Conservation (phyloP, 768 basidiomycete species). For the Pulveroboletus sp. region DNA sequence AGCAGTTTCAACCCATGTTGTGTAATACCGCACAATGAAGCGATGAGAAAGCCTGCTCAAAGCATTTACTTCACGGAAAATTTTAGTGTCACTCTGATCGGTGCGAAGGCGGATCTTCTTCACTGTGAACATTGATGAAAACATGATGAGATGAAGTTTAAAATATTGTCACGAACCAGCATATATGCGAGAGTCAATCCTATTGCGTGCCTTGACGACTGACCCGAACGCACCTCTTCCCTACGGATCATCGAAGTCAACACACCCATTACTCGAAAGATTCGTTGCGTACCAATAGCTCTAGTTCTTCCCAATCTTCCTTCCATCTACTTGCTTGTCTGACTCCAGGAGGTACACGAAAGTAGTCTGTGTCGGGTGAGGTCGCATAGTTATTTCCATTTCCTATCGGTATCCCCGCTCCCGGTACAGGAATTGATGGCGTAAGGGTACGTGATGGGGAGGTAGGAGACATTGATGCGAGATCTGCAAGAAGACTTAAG, state of each 20-base stretch:
- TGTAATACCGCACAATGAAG: constrained; percentile 88
- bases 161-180: constrained; percentile 46
- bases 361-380: constrained; percentile 68
- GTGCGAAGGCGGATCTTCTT: constrained; percentile 85
- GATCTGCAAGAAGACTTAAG: constrained; percentile 51
- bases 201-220: constrained; percentile 92
- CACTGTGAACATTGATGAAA: constrained; percentile 38
- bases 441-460: constrained; percentile 13
- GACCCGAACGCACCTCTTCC: constrained; percentile 89
- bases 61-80: constrained; percentile 87
- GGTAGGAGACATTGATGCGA: constrained; percentile 41
- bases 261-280: background rate
- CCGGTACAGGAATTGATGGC: constrained; percentile 18
- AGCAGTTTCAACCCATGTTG: constrained; percentile 80
- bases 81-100: constrained; percentile 76
- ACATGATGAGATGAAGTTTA: background rate
- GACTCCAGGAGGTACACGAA: constrained; percentile 34
- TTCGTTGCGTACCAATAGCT: constrained; percentile 53
- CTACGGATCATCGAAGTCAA: constrained; percentile 32
- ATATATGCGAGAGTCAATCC: constrained; percentile 80
- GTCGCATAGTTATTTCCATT: constrained; percentile 32
- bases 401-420: constrained; percentile 48
- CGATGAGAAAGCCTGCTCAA: constrained; percentile 84
- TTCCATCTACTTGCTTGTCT: constrained; percentile 77
- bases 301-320: constrained; percentile 92